phyloP scores from a whole-genome alignment of 1,284 basidiomycete genomes.

The Gomphus bonarii region DNA sequence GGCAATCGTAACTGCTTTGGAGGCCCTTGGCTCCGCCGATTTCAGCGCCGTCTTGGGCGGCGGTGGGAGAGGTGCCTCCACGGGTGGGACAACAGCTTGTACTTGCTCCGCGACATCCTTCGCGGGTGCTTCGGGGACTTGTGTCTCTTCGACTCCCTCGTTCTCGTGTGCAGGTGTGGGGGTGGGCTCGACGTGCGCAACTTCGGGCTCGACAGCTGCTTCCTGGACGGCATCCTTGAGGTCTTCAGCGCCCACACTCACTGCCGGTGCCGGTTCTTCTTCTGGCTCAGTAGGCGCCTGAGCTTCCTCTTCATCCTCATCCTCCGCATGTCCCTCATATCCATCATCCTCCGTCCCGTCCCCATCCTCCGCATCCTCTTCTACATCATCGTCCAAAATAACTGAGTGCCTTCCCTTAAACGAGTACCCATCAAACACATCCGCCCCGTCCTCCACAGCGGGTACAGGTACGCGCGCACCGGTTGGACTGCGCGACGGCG shows the following conservation, averaged over 20 bases:
- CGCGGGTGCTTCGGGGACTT: background rate
- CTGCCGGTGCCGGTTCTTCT: background rate
- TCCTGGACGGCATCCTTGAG: background rate
- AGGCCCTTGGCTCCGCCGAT: constrained; percentile 17
- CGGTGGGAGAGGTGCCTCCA: background rate
- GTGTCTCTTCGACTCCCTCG: constrained; percentile 7
- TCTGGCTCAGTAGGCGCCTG: constrained; percentile 19
- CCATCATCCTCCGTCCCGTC: constrained; percentile 29
- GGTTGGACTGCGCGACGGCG: background rate
- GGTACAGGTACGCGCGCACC: constrained; percentile 18
- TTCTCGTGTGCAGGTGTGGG: background rate
- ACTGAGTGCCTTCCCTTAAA: constrained; percentile 79
- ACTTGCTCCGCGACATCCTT: constrained; percentile 7
- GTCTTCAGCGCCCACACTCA: background rate
- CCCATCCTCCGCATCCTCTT: no score
- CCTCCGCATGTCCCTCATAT: constrained; percentile 28
- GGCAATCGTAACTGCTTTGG: constrained; percentile 8
- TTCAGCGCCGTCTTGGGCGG: constrained; percentile 20
- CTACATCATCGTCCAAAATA: constrained; percentile 38
- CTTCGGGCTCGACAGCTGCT: background rate
- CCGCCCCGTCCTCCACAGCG: constrained; percentile 30
- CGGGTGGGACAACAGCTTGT: constrained; percentile 3
- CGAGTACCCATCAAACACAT: constrained; percentile 82
- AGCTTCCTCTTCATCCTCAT: constrained; percentile 27
- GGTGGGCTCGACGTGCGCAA: constrained; percentile 5